These are phyloP conservation scores for Dujonia santamariae DNA, from an alignment of 1,139 yeast species.

Conservation along the genomic window DNA sequence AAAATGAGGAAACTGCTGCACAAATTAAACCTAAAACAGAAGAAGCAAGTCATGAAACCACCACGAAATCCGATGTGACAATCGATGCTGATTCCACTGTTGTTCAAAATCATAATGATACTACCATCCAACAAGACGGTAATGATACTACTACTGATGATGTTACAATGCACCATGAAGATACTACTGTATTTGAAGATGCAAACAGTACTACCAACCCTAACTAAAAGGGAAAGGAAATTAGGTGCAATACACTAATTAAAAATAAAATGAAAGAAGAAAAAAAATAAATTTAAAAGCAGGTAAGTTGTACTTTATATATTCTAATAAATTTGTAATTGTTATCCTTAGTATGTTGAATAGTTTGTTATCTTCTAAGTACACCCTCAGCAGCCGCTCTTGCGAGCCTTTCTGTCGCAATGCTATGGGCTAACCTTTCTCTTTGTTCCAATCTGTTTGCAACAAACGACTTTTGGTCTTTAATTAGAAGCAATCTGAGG, in stretches of 20 bases:
- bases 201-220: conserved; percentile 8
- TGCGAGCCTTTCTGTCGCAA: conserved; percentile 58
- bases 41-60: not conserved
- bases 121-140: conserved; percentile 42
- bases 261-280: not conserved
- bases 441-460: conserved; percentile 59
- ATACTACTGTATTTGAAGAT: conserved; percentile 22
- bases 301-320: conserved; percentile 1
- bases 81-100: conserved; percentile 37
- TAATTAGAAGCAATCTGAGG: conserved; percentile 53
- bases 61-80: conserved; percentile 12
- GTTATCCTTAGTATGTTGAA: not conserved
- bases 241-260: not conserved
- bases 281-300: not conserved
- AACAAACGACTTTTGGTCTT: conserved; percentile 44
- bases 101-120: conserved; percentile 38
- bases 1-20: not conserved
- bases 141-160: conserved; percentile 46
- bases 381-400: conserved; percentile 45
- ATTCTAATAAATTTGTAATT: not conserved
- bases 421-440: conserved; percentile 58
- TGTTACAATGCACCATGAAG: conserved; percentile 32
- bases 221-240: not conserved
- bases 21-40: not conserved
- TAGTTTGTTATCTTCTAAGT: conserved; percentile 11